phyloP scores from a whole-genome alignment of 1,284 basidiomycete genomes.

The Puccinia hordei region DNA sequence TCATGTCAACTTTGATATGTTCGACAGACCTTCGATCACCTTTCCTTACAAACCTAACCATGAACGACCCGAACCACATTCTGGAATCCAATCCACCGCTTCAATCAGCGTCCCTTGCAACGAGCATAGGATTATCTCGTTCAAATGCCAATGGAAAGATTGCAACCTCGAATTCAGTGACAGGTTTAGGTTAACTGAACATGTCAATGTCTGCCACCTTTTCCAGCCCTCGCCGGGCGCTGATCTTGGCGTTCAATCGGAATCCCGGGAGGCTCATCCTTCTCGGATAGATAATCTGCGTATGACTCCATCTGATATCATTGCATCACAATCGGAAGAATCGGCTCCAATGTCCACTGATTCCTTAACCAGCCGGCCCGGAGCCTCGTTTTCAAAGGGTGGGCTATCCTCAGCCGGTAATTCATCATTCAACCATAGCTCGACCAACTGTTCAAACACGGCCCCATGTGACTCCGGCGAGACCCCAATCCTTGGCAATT shows the following conservation, averaged over 20 bases:
- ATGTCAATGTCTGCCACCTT: conserved; percentile 42
- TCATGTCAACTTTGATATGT: conserved; percentile 44
- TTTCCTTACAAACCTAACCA: conserved; percentile 6
- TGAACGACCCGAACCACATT: neutral
- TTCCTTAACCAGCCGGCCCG: neutral
- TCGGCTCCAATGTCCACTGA: neutral
- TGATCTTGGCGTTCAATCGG: neutral
- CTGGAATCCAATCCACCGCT: neutral
- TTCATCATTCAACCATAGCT: conserved; percentile 7
- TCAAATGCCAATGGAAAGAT: conserved; percentile 46
- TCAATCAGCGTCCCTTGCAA: neutral
- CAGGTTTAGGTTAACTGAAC: conserved; percentile 6
- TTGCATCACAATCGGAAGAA: conserved; percentile 15
- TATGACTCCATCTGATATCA: neutral
- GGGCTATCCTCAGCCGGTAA: neutral
- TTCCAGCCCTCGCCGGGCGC: neutral
- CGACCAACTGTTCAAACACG: neutral
- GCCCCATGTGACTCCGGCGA: neutral
- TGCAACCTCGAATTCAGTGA: conserved; percentile 30
- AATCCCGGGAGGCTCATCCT: neutral
- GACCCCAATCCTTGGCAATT: neutral
- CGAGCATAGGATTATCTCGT: neutral
- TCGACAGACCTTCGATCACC: conserved; percentile 28
- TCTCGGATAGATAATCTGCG: neutral
- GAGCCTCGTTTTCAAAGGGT: neutral